Percentiles rank a stretch among this genome's conserved stretches.
phyloP scores from a whole-genome alignment of 805 yeast genomes.

The Saccharomycopsis sp. region DNA sequence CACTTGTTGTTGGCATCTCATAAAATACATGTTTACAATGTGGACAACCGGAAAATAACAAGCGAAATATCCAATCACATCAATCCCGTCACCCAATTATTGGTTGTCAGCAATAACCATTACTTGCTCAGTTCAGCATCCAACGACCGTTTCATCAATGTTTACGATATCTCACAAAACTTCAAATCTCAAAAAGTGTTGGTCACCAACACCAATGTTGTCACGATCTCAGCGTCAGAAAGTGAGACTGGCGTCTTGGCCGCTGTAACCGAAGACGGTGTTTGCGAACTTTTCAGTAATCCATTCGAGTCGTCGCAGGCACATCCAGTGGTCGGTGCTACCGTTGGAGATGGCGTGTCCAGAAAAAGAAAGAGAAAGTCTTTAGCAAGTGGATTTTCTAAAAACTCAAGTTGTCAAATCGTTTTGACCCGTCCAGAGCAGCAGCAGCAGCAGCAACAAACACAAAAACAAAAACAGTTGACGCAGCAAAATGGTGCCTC shows the following conservation, averaged over 20 bases:
- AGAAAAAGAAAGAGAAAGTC: constrained; percentile 34
- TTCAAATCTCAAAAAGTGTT: constrained; percentile 42
- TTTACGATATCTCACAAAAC: constrained; percentile 42
- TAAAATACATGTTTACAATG: constrained; percentile 46
- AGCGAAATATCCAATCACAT: constrained; percentile 70
- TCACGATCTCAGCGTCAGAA: constrained; percentile 32
- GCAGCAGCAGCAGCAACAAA: too few relatives aligned
- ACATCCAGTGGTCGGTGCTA: not conserved
- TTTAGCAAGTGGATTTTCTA: constrained; percentile 38
- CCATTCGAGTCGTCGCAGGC: constrained; percentile 31
- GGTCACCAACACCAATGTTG: constrained; percentile 59
- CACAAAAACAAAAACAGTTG: too few relatives aligned
- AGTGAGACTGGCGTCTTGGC: not conserved
- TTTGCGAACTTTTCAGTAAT: constrained; percentile 58
- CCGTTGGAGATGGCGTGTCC: constrained; percentile 10
- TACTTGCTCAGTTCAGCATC: constrained; percentile 61
- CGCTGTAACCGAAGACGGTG: constrained; percentile 61
- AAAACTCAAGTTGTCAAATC: constrained; percentile 35
- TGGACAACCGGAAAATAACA: constrained; percentile 31
- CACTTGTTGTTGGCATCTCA: constrained; percentile 56
- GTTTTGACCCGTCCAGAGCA: constrained; percentile 37
- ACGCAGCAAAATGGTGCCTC: too few relatives aligned
- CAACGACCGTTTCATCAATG: constrained; percentile 74
- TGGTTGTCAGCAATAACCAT: constrained; percentile 33
- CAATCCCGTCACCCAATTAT: constrained; percentile 48